Evolutionary conservation across 108 stramenopile species (phyloP).

Genomic region (Stephanodiscus triporus): DNA sequence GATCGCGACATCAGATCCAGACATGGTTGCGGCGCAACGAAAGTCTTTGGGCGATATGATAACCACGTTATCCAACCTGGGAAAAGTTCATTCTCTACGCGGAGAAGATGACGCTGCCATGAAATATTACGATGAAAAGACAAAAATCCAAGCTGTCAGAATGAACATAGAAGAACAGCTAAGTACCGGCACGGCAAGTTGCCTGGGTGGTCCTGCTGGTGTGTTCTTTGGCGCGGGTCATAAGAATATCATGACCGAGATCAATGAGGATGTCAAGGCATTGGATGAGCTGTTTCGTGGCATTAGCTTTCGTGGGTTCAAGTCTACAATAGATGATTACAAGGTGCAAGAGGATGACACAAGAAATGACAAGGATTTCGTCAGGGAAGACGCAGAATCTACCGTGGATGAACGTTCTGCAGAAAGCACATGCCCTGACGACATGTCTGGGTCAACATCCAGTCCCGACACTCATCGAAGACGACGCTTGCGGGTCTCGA

Average conservation of each 20-base stretch:
- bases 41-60: conserved; percentile 69
- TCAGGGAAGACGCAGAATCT: background rate
- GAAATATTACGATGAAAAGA: conserved; percentile 77
- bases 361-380: conserved; percentile 22
- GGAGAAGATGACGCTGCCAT: conserved; percentile 80
- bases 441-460: conserved; percentile 5
- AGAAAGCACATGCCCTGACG: conserved; percentile 5
- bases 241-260: conserved; percentile 70
- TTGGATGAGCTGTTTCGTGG: conserved; percentile 79
- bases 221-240: conserved; percentile 40
- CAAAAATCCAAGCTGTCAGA: conserved; percentile 61
- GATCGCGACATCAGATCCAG: conserved; percentile 17
- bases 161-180: conserved; percentile 38
- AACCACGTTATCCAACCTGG: conserved; percentile 70
- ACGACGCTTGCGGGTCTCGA: conserved; percentile 10
- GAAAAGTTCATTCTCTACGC: conserved; percentile 80
- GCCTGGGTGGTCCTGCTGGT: conserved; percentile 34
- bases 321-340: background rate
- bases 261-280: conserved; percentile 84
- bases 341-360: conserved; percentile 8
- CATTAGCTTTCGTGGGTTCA: conserved; percentile 68
- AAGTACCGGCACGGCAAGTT: conserved; percentile 24
- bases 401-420: conserved; percentile 11
- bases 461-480: conserved; percentile 20
- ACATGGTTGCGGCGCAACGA: conserved; percentile 39